Conservation (phyloP, 2,329 filamentous ascomycete genomes). For the Fusarium verrucosum region DNA sequence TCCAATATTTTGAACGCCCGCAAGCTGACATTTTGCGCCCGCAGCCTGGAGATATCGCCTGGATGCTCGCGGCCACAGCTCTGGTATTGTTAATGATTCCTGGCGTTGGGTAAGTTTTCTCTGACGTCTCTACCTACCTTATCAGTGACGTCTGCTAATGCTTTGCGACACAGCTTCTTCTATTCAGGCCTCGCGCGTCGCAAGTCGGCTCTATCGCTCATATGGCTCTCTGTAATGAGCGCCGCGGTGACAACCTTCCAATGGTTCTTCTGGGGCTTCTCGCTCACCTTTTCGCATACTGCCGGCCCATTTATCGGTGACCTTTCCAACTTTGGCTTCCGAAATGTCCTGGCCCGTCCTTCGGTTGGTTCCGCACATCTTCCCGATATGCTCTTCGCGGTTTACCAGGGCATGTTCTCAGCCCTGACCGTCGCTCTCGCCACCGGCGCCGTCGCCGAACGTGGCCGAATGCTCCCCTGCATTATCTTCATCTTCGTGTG, state of each 20-base stretch:
- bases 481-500: conserved; percentile 94
- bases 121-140: background rate
- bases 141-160: conserved; percentile 12
- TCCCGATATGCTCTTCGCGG: conserved; percentile 84
- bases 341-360: conserved; percentile 76
- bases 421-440: conserved; percentile 86
- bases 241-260: conserved; percentile 86
- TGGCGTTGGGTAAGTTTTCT: conserved; percentile 72
- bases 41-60: conserved; percentile 81
- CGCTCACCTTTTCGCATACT: conserved; percentile 80
- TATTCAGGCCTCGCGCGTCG: conserved; percentile 89
- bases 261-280: conserved; percentile 96
- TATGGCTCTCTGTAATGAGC: conserved; percentile 91
- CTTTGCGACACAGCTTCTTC: conserved; percentile 70
- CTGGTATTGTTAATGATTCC: conserved; percentile 93
- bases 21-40: conserved; percentile 46
- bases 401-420: conserved; percentile 91
- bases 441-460: conserved; percentile 84
- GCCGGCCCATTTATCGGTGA: conserved; percentile 81
- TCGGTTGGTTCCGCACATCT: conserved; percentile 78
- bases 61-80: conserved; percentile 83
- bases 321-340: conserved; percentile 81
- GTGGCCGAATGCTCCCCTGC: conserved; percentile 87
- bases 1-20: conserved; percentile 30
- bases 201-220: conserved; percentile 88